Conservation (phyloP, 2,329 filamentous ascomycete species). For the Aspergillus sp. region DNA sequence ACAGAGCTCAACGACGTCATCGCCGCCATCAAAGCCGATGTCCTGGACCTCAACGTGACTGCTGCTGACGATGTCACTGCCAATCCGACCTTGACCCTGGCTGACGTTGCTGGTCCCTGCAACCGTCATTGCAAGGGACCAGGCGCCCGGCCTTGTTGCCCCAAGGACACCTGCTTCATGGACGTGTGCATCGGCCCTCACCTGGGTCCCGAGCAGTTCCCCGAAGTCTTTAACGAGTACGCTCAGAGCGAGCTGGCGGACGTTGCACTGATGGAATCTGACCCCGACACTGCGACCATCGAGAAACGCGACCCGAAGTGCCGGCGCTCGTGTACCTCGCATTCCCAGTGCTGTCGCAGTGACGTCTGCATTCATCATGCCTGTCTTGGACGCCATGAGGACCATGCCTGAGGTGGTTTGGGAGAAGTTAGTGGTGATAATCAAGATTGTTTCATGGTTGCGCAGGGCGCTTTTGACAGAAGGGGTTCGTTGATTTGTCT, state of each 20-base stretch:
- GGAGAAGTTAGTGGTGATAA: too few relatives aligned
- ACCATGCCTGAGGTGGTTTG: background rate
- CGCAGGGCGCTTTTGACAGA: too few relatives aligned
- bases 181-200: background rate
- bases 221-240: background rate
- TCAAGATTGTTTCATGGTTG: too few relatives aligned
- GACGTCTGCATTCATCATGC: background rate
- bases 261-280: background rate
- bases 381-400: background rate
- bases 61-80: too few relatives aligned
- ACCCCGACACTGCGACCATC: background rate
- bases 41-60: too few relatives aligned
- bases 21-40: too few relatives aligned
- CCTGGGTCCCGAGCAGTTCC: background rate
- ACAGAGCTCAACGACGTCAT: too few relatives aligned
- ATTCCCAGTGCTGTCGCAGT: background rate
- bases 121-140: background rate
- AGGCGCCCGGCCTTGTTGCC: background rate
- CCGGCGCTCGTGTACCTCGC: background rate
- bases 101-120: background rate
- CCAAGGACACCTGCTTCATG: background rate
- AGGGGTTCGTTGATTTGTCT: too few relatives aligned
- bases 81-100: too few relatives aligned
- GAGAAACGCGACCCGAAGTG: background rate
- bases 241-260: background rate